Base-by-base conservation (phyloP, 1,284 basidiomycete genomes). In the Cystobasidium sp. region DNA sequence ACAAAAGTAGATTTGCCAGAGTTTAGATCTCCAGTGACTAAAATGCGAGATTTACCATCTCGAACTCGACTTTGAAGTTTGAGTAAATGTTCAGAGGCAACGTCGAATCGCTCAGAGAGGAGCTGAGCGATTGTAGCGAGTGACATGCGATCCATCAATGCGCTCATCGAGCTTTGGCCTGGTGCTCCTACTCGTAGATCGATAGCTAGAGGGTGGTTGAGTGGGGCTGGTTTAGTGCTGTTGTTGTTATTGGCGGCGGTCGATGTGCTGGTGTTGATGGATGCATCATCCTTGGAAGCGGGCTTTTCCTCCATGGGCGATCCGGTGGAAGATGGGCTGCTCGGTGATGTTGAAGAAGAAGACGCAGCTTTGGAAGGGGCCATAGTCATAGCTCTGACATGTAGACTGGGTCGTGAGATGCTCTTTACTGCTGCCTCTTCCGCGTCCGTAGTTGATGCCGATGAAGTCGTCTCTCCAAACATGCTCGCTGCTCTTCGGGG, bases 21-120 rank as follows among this genome's bases (percentile, higher is more conserved):
- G 82, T 99, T 99, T 75, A 99, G 87, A 82, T 99, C 97, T 78
- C 97, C 97, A n/a, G 97, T 99, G 75, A 99, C 93, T 76, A 99
- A 88, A 58, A 99, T 95, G 81, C 97, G 94, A 78, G 93, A 96
- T 14, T 93, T 92, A 1, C 89, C 94, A 82, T 98, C 96, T 81
- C 91, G 86, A 22, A 99, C 90, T 61, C 97, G 91, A 72, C 88
- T 86, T 64, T 90, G 89, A 76, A 99, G 89, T 79, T 91, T 91
- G 77, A 91, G 87, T 74, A 99, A 88, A 81, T 99, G 95, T 14
- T 86, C 86, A 65, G 92, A 83, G 7, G 94, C 88, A 31, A 88
- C 84, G n/a, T 85, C 84, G 80, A 99, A 88, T 43, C 94, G 89
- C 75, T 92, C 92, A 81, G 94, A 93, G 24, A 99, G 85, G 43